Percentiles rank a stretch among this genome's conserved stretches.
Evolutionary conservation across 441 rosid genomes (phyloP).

Genomic region (Omphalea diandra): DNA sequence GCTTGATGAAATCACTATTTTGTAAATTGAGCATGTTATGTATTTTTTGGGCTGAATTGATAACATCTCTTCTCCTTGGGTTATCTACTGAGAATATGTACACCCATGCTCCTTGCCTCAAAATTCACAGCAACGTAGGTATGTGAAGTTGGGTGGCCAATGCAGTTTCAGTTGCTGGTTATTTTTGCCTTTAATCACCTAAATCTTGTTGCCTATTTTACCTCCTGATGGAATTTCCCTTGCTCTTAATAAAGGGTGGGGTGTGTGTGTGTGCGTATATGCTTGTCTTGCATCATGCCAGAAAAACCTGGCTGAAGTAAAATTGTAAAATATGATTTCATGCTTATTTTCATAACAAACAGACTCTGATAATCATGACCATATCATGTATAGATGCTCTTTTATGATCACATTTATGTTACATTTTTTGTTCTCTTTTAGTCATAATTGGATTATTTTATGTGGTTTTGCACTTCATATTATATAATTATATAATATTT

Average conservation of each 20-base stretch:
- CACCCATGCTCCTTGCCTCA: neutral
- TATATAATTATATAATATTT: conserved; percentile 25
- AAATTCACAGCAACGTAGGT: neutral
- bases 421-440: neutral
- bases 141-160: neutral
- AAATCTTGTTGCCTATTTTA: neutral
- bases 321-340: neutral
- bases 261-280: neutral
- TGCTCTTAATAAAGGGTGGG: neutral
- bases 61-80: neutral
- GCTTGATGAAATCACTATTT: neutral
- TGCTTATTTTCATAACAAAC: neutral
- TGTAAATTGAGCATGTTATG: neutral
- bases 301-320: neutral
- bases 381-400: conserved; percentile 10
- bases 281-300: neutral
- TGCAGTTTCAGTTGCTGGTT: neutral
- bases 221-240: neutral
- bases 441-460: conserved; percentile 8
- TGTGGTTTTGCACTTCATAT: conserved; percentile 2
- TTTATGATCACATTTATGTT: neutral
- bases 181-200: neutral
- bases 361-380: neutral
- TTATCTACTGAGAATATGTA: neutral
- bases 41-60: neutral